Evolutionary conservation across 169 alveolate genomes (phyloP), one percentile per base, ranked within the genome.

Genomic region (Theileria annulata): DNA sequence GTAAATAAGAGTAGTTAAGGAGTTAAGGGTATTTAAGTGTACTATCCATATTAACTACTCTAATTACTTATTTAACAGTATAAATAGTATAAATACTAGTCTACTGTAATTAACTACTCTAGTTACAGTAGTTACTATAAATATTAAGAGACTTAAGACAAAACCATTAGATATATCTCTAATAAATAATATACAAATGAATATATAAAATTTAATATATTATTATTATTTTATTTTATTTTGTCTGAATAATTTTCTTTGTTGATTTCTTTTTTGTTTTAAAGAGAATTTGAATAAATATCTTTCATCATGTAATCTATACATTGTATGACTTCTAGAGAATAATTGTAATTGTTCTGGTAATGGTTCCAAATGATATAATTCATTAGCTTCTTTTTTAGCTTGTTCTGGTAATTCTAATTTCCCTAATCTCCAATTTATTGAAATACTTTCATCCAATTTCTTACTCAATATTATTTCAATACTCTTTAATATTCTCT

Each of bases 291-390:
- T 83, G 58, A 76, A 56, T 62, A 83, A 35, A 59, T 76, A 80
- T 27, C 90, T 48, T 42, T 83, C 90, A 70, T 83, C 90, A 59
- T 83, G 90, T 31, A 83, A 59, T 17, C 90, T 79, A 30, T 83
- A 83, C 90, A 83, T 77, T 19, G 79, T 76, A 13, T 75, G 85
- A 51, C 86, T 76, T 60, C 70, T 68, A 0, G 90, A 83, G 19
- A 83, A 51, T 54, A 83, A 23, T 62, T 83, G 90, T 21, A 83
- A 48, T 27, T 83, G 82, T 79, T 48, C 90, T 0, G 90, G 90
- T 9, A 75, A 10, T 0, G 85, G 86, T 17, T 47, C 17, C 47
- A 60, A 66, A 42, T 75, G 81, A 35, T 83, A 49, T 10, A 83
- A 60, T 28, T 51, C 76, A 25, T 83, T 75, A 17, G 56, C 62